Base-by-base conservation (phyloP, 805 yeast species). In the Yarrowia sp. region DNA sequence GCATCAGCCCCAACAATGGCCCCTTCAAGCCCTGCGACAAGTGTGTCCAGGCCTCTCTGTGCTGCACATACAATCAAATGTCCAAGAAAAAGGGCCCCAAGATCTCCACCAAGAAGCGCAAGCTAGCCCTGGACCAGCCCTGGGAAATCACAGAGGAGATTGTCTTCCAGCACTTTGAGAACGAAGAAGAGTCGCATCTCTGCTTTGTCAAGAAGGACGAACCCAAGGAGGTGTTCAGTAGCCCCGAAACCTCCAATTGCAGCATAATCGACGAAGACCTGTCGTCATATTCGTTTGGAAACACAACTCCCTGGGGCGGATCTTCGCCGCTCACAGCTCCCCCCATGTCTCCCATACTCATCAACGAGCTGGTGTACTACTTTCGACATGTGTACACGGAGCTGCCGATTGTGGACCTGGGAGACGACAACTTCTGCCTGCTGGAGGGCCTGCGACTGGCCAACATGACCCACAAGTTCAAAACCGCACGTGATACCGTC, bases 41-140 rank as follows among this genome's bases (percentile, higher is more conserved):
- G 46, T 55, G 61, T 39, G 61, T 55, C 12, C 61, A 55, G 46
- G 61, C 61, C 15, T 55, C 61, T 2, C 24, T 55, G 61, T 55
- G 61, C 24, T 55, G 61, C 17, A 55, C 61, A 10, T 55, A 55
- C 61, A 55, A 55, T 46, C 61, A 55, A 24, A 55, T 55, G 61
- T 55, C 61, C 46, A 55, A 55, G 61, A 55, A 55, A 14, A 55
- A 55, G 46, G 61, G 61, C 20, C 61, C 61, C 34, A 55, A 55
- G 38, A 55, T 39, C 34, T 55, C 61, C 61, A 39, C 61, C n/a
- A 55, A 55, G 46, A 55, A 55, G 38, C 34, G 61, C 9, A 55
- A 55, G 61, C 46, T 55, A 38, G 61, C 61, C 12, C 61, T 55
- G 36, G 61, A 55, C 61, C 61, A 55, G 61, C 61, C 61, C 15